These are phyloP conservation scores for Schoenoplectus triqueter DNA, from an alignment of 202 grass and related monocot genomes.

Conservation along the genomic window DNA sequence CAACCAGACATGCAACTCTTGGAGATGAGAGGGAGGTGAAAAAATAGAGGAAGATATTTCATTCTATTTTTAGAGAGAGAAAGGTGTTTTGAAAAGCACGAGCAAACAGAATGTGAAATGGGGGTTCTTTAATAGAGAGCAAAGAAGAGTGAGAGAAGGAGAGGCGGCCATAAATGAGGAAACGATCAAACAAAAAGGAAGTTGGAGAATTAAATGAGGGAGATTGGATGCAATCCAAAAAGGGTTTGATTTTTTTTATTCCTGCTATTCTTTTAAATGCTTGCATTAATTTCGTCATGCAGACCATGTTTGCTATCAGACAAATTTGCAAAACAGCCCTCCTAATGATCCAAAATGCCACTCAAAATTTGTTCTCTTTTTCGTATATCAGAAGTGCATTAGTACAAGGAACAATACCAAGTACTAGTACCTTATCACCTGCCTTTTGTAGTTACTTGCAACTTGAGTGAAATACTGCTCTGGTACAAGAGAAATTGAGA, in stretches of 20 bases:
- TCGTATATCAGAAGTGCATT: not conserved
- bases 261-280: slow-evolving; percentile 52
- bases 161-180: slow-evolving; percentile 46
- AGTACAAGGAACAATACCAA: too few species aligned
- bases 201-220: slow-evolving; percentile 69
- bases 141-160: slow-evolving; percentile 21
- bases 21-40: not conserved
- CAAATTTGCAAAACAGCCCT: not conserved
- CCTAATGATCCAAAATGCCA: slow-evolving; percentile 6
- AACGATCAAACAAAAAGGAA: slow-evolving; percentile 59
- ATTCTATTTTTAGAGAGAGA: slow-evolving; percentile 35
- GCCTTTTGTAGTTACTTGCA: too few species aligned
- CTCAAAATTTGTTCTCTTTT: not conserved
- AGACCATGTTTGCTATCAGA: slow-evolving; percentile 29
- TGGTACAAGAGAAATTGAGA: not conserved
- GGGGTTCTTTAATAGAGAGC: slow-evolving; percentile 43
- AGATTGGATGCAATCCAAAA: slow-evolving; percentile 51
- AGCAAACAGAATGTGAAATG: slow-evolving; percentile 32
- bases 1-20: not conserved
- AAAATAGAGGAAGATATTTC: not conserved
- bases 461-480: not conserved
- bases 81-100: slow-evolving; percentile 2
- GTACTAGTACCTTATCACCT: too few species aligned
- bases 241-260: slow-evolving; percentile 21
- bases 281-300: slow-evolving; percentile 24